These are phyloP conservation scores for Mycena crocata DNA, from an alignment of 768 basidiomycete genomes.

Conservation along the genomic window DNA sequence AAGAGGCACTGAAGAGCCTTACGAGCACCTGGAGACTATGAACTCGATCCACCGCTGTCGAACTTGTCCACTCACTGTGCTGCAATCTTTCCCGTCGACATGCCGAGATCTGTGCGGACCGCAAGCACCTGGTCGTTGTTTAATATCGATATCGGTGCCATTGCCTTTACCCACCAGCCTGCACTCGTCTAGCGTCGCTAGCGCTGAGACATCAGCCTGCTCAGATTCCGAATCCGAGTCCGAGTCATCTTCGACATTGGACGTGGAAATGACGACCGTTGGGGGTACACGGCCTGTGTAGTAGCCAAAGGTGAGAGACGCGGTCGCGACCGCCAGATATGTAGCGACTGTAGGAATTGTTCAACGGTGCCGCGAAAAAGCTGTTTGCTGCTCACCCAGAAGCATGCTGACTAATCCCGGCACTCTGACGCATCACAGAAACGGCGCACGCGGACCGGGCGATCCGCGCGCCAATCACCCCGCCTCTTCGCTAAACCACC, in stretches of 20 bases:
- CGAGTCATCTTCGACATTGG: constrained; percentile 36
- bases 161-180: constrained; percentile 59
- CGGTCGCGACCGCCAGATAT: constrained; percentile 45
- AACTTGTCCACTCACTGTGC: constrained; percentile 57
- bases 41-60: background rate
- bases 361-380: too few relatives aligned
- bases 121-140: constrained; percentile 61
- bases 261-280: background rate
- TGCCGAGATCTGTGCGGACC: constrained; percentile 55
- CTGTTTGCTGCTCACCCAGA: too few relatives aligned
- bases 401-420: too few relatives aligned
- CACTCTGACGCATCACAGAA: too few relatives aligned
- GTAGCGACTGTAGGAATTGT: constrained; percentile 32
- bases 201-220: constrained; percentile 39
- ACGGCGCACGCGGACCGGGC: too few relatives aligned
- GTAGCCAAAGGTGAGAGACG: constrained; percentile 56
- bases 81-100: constrained; percentile 54
- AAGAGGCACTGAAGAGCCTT: constrained; percentile 18
- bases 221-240: constrained; percentile 41
- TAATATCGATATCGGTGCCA: background rate
- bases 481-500: constrained; percentile 1
- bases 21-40: constrained; percentile 46
- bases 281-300: constrained; percentile 44
- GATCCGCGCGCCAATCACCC: background rate
- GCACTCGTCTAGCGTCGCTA: constrained; percentile 59